Evolutionary conservation across 2,329 filamentous ascomycete species (phyloP), one percentile per base, ranked within the genome.

Genomic region (Hypoxylon rubiginosum): DNA sequence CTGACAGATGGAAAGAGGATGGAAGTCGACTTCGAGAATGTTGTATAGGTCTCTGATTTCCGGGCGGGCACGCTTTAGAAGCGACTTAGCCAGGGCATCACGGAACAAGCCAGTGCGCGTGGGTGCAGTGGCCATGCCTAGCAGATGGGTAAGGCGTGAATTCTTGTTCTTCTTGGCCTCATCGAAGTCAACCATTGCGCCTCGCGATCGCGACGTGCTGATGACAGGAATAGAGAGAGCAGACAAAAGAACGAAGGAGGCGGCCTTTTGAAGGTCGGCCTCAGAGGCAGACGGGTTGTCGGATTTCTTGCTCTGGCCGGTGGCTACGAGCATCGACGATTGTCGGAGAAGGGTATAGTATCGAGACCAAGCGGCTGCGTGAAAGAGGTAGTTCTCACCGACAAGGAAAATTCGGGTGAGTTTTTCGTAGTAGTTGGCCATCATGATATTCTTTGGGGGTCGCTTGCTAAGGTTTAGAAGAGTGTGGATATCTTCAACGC

Each of bases 381-480:
- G 96, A 90, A 99, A 99, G 49, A 99, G 90, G 80, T 98, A 98
- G 86, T 99, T 99, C 84, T 98, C 96, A 80, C 95, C 97, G 72
- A 98, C 96, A 69, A 99, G 89, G 87, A 99, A 99, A 80, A 99
- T 99, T 71, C 94, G 90, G 43, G 96, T 97, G 63, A 99, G 90
- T 85, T 98, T 98, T 87, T 99, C 96, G 82, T 98, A 99, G 87
- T 99, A 99, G 85, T 98, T 99, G 83, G 96, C 96, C 96, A 99
- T 99, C 96, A 99, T 98, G 78, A 97, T 87, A 80, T 97, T 97
- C 91, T 98, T 98, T 58, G 96, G 91, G 41, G 94, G 94, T 60
- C 96, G 92, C 88, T 98, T 98, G 91, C 95, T 98, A 74, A 98
- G 88, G 84, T 91, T 98, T 73, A 99, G 90, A 59, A 99, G 89